Evolutionary conservation across 306 rosid species (phyloP).

Genomic region (Trichosanthes cucumerina): DNA sequence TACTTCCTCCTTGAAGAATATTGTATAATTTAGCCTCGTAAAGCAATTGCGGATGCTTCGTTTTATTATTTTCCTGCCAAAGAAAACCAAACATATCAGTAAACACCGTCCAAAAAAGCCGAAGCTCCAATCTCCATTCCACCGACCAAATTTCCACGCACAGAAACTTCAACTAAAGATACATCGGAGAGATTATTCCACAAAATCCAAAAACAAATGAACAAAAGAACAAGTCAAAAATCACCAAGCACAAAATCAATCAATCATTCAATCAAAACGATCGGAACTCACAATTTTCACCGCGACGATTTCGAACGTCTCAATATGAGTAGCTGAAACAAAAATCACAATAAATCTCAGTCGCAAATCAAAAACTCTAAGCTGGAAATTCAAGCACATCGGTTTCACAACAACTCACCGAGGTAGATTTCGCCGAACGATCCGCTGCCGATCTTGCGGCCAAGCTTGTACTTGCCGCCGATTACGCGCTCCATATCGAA

Average conservation of each 20-base stretch:
- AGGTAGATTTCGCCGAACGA: slow-evolving; percentile 94
- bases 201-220: not conserved
- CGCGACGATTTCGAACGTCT: slow-evolving; percentile 88
- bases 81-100: not conserved
- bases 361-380: slow-evolving; percentile 17
- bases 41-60: slow-evolving; percentile 89
- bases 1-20: slow-evolving; percentile 97
- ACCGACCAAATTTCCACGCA: not conserved
- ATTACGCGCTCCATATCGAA: slow-evolving; percentile 69
- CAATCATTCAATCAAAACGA: not conserved
- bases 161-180: not conserved
- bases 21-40: slow-evolving; percentile 87
- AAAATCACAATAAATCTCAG: not conserved
- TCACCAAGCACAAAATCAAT: not conserved
- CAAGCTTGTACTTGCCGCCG: slow-evolving; percentile 76
- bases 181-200: not conserved
- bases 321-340: slow-evolving; percentile 73
- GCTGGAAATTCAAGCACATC: not conserved
- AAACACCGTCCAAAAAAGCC: not conserved
- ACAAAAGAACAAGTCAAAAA: not conserved
- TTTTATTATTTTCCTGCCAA: slow-evolving; percentile 75
- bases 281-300: slow-evolving; percentile 69
- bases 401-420: slow-evolving; percentile 28
- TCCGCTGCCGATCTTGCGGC: slow-evolving; percentile 99
- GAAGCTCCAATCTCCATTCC: not conserved